Conservation (phyloP, 2,329 filamentous ascomycete genomes). For the Sphaerulina vaccinii region DNA sequence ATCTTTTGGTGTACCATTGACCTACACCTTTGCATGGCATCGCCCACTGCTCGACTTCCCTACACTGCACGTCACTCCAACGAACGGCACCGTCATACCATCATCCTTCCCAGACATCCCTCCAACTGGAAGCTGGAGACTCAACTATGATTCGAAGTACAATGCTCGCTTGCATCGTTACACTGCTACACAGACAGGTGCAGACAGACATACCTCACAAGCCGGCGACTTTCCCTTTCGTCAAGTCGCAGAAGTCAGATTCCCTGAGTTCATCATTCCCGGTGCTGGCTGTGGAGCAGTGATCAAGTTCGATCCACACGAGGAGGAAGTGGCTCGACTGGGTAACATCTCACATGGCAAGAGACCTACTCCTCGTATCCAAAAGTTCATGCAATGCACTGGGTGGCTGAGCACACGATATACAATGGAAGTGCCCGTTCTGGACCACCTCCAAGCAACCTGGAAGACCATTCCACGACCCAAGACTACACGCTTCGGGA, state of each 20-base stretch:
- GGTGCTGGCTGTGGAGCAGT: slow-evolving; percentile 8
- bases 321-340: slow-evolving; percentile 13
- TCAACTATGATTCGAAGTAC: slow-evolving; percentile 18
- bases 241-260: slow-evolving; percentile 13
- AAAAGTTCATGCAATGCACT: slow-evolving; percentile 17
- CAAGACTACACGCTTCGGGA: not conserved
- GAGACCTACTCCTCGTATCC: not conserved
- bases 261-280: slow-evolving; percentile 15
- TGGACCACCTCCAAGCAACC: slow-evolving; percentile 5
- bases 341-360: slow-evolving; percentile 1
- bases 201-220: not conserved
- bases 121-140: slow-evolving; percentile 13
- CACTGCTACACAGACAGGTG: not conserved
- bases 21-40: slow-evolving; percentile 12
- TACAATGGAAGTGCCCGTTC: slow-evolving; percentile 15
- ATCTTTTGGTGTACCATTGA: not conserved
- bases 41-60: slow-evolving; percentile 14
- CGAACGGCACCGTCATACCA: not conserved
- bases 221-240: slow-evolving; percentile 17
- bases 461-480: slow-evolving; percentile 7
- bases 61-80: slow-evolving; percentile 6
- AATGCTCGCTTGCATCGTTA: slow-evolving; percentile 12
- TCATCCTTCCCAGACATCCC: slow-evolving; percentile 9
- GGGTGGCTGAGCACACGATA: slow-evolving; percentile 17
- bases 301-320: slow-evolving; percentile 17